Conservation (phyloP, 2,329 filamentous ascomycete species). For the Cladophialophora bantiana region DNA sequence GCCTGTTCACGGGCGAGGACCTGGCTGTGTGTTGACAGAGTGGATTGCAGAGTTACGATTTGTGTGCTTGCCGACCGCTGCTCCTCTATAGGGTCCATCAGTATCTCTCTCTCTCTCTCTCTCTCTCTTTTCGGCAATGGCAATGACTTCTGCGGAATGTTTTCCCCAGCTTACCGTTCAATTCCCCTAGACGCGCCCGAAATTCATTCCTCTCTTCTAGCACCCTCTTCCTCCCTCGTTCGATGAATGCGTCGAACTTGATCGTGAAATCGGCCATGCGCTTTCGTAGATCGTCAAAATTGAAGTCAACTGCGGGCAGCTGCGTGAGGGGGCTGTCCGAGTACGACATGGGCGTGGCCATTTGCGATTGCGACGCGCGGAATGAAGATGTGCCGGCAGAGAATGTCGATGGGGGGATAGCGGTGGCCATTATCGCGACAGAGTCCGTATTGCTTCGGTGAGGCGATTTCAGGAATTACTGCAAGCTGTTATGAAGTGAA, state of each 20-base stretch:
- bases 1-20: slow-evolving; percentile 42
- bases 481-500: background rate
- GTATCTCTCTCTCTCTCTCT: background rate
- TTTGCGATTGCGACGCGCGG: slow-evolving; percentile 39
- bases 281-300: slow-evolving; percentile 92
- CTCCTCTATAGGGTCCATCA: slow-evolving; percentile 69
- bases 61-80: slow-evolving; percentile 72
- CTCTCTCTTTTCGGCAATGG: background rate
- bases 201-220: slow-evolving; percentile 95
- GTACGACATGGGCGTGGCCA: slow-evolving; percentile 32
- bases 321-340: slow-evolving; percentile 38
- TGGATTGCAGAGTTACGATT: slow-evolving; percentile 66
- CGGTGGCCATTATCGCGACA: slow-evolving; percentile 29
- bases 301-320: slow-evolving; percentile 90
- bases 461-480: background rate
- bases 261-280: slow-evolving; percentile 92
- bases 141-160: background rate
- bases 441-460: background rate
- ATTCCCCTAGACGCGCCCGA: slow-evolving; percentile 84
- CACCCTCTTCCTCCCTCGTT: slow-evolving; percentile 85
- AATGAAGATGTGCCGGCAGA: slow-evolving; percentile 39
- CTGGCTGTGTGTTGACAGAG: slow-evolving; percentile 36
- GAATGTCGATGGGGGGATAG: slow-evolving; percentile 30
- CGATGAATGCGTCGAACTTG: slow-evolving; percentile 92
- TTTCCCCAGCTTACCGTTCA: slow-evolving; percentile 70